A percentile compares a stretch with the other conserved stretches of the same genome.
These are phyloP conservation scores for Colletotrichum salicis DNA, from an alignment of 2,329 filamentous ascomycete genomes.

Conservation along the genomic window DNA sequence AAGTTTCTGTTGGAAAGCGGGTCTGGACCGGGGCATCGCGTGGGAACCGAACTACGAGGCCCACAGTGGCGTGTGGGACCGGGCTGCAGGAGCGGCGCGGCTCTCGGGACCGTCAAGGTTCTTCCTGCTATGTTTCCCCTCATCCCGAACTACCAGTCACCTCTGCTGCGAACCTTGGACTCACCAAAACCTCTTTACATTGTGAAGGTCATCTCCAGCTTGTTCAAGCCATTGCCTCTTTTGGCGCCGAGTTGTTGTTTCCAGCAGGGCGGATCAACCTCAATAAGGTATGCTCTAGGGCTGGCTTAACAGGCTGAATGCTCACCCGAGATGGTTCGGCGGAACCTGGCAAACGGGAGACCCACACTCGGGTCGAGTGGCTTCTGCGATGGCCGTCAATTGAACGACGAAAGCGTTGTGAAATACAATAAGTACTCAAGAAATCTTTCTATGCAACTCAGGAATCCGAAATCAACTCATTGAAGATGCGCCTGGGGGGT, in stretches of 20 bases:
- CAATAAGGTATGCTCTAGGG: background rate
- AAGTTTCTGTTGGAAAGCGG: constrained; percentile 42
- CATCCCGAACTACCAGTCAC: background rate
- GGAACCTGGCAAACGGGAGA: background rate
- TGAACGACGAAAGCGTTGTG: no score
- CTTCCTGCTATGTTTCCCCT: background rate
- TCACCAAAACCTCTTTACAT: background rate
- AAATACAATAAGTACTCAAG: no score
- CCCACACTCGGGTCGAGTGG: no score
- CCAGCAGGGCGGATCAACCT: background rate
- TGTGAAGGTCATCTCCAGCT: background rate
- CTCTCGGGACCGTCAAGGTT: constrained; percentile 13
- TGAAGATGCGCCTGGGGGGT: no score
- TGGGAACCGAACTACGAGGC: background rate
- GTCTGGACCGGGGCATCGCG: background rate
- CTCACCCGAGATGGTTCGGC: background rate
- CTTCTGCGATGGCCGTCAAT: no score
- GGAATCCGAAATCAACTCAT: no score
- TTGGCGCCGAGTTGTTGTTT: background rate
- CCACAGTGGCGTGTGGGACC: background rate
- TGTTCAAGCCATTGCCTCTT: background rate
- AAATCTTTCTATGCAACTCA: no score
- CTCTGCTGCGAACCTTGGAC: no score
- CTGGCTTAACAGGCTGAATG: background rate
- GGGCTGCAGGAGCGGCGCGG: constrained; percentile 17